Conservation (phyloP, 2,329 filamentous ascomycete genomes). For the Venturia pyrina region DNA sequence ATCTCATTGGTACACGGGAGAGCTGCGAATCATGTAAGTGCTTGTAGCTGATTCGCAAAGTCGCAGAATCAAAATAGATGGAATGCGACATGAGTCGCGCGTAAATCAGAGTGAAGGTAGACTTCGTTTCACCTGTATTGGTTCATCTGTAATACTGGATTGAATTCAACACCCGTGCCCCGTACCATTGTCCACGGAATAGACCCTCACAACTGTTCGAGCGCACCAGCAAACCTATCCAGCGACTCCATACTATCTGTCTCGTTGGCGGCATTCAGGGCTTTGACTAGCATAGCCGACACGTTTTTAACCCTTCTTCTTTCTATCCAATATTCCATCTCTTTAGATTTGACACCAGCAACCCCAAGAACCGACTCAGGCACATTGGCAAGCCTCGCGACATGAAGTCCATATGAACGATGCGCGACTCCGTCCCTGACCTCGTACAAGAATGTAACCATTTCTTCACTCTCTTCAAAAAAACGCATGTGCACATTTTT, state of each 20-base stretch:
- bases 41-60: not conserved
- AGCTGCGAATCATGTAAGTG: not conserved
- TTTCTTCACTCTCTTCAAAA: constrained; percentile 59
- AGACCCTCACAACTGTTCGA: not conserved
- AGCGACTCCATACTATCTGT: not conserved
- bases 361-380: constrained; percentile 67
- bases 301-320: constrained; percentile 1
- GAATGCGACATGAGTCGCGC: not conserved
- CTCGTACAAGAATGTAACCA: constrained; percentile 92
- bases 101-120: not conserved
- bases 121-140: not conserved
- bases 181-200: not conserved
- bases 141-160: no score
- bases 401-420: constrained; percentile 88
- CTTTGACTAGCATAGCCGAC: not conserved
- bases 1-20: not conserved
- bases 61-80: not conserved
- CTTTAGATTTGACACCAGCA: constrained; percentile 66
- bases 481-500: constrained; percentile 95
- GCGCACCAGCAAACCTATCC: not conserved
- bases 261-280: not conserved
- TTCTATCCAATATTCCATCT: constrained; percentile 57
- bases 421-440: constrained; percentile 86
- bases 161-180: no score
- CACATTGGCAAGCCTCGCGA: constrained; percentile 75